phyloP scores from a whole-genome alignment of 148 eudicot genomes.

The Nepenthes gracilis region DNA sequence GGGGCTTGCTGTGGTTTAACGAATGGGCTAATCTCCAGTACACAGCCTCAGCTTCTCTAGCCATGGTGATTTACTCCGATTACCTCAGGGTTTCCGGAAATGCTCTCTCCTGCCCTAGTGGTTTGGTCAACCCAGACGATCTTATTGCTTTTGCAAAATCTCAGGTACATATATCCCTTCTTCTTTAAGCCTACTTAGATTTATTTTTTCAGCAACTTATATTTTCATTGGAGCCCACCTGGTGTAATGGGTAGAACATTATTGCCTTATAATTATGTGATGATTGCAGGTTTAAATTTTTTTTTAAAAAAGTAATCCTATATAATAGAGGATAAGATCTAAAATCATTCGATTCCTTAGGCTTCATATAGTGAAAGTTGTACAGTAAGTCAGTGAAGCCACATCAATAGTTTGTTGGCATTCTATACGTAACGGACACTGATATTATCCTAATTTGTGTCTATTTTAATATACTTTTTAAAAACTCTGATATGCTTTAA shows the following conservation, averaged over 20 bases:
- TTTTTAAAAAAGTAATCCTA: no score
- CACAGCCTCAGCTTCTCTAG: slow-evolving; percentile 24
- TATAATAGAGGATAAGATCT: no score
- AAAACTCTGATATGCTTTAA: no score
- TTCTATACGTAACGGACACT: no score
- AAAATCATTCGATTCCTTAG: no score
- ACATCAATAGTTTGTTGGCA: no score
- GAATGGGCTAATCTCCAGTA: slow-evolving; percentile 35
- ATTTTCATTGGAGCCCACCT: background rate
- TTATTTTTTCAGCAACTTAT: background rate
- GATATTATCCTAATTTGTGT: no score
- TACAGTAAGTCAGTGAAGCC: no score
- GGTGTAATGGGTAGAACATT: background rate
- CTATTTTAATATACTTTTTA: no score
- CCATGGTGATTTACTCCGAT: slow-evolving; percentile 23
- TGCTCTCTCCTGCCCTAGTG: slow-evolving; percentile 17
- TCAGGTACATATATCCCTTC: slow-evolving; percentile 20
- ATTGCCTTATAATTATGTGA: no score
- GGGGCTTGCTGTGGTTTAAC: slow-evolving; percentile 37
- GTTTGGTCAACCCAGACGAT: slow-evolving; percentile 11
- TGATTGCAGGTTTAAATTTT: no score
- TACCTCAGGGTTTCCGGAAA: slow-evolving; percentile 8
- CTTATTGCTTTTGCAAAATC: slow-evolving; percentile 29
- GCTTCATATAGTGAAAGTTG: no score
- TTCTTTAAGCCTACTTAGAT: background rate